These are phyloP conservation scores for Simplicillium sp. DNA, from an alignment of 2,329 filamentous ascomycete genomes.

Conservation along the genomic window DNA sequence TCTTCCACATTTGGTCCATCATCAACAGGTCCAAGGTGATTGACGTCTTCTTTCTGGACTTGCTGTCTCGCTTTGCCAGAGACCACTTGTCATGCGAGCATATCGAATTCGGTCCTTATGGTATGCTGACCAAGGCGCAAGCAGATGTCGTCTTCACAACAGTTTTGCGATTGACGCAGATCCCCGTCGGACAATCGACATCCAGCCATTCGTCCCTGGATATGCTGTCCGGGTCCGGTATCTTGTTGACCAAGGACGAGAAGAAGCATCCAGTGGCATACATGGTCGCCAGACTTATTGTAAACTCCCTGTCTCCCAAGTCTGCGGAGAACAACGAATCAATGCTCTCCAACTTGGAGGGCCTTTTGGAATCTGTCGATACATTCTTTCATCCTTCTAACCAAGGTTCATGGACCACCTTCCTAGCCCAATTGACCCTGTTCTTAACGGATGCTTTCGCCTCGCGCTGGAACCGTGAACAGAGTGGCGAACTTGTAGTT, in stretches of 20 bases:
- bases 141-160: constrained; percentile 90
- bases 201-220: constrained; percentile 87
- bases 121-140: constrained; percentile 87
- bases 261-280: constrained; percentile 89
- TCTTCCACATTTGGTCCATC: constrained; percentile 94
- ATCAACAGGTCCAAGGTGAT: constrained; percentile 82
- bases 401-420: constrained; percentile 82
- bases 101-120: constrained; percentile 74
- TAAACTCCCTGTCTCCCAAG: constrained; percentile 82
- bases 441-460: constrained; percentile 95
- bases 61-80: constrained; percentile 77
- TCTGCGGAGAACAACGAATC: constrained; percentile 72
- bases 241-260: constrained; percentile 84
- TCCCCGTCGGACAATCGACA: constrained; percentile 90
- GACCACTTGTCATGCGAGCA: constrained; percentile 70
- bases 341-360: constrained; percentile 76
- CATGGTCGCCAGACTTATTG: constrained; percentile 85
- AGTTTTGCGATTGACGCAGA: constrained; percentile 80
- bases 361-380: constrained; percentile 86
- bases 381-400: constrained; percentile 99
- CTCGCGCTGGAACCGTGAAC: constrained; percentile 93
- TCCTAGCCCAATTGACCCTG: constrained; percentile 81
- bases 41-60: constrained; percentile 80
- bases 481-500: constrained; percentile 82
- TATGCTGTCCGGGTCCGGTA: constrained; percentile 69